Percentiles rank a stretch among this genome's conserved stretches.
phyloP scores from a whole-genome alignment of 2,329 filamentous ascomycete genomes.

The Microsporum audouinii region DNA sequence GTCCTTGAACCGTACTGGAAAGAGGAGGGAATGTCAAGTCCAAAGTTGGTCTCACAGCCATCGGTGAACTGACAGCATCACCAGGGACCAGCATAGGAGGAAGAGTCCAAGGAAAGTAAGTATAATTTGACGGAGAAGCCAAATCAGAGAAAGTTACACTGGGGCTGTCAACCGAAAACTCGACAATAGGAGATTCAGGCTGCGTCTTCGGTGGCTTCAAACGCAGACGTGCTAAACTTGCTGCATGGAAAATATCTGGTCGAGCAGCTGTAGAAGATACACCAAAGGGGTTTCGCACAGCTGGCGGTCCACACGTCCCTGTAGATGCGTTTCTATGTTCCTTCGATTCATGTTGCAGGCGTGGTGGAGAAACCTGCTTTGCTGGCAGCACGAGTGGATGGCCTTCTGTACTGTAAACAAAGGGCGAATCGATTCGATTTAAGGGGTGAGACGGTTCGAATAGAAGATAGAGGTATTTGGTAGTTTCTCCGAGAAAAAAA shows the following conservation, averaged over 20 bases:
- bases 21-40: conserved; percentile 54
- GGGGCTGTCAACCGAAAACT: conserved; percentile 44
- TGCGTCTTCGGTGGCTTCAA: conserved; percentile 52
- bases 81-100: conserved; percentile 61
- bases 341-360: conserved; percentile 15
- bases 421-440: conserved; percentile 74
- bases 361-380: conserved; percentile 8
- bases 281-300: conserved; percentile 50
- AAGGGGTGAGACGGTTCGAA: conserved; percentile 79
- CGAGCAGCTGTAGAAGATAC: conserved; percentile 71
- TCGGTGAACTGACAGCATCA: conserved; percentile 64
- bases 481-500: conserved; percentile 93
- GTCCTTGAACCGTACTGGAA: conserved; percentile 34
- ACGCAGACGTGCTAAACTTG: conserved; percentile 71
- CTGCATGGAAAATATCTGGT: conserved; percentile 75
- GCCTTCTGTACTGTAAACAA: conserved; percentile 91
- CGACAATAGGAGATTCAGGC: conserved; percentile 45
- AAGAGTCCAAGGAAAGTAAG: conserved; percentile 86
- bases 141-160: conserved; percentile 45
- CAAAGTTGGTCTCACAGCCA: conserved; percentile 60
- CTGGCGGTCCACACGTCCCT: conserved; percentile 56
- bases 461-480: conserved; percentile 87
- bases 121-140: conserved; percentile 60
- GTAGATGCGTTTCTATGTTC: conserved; percentile 16
- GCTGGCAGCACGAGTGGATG: conserved; percentile 78